Conservation (phyloP, 306 rosid genomes). For the Rosa persica region DNA sequence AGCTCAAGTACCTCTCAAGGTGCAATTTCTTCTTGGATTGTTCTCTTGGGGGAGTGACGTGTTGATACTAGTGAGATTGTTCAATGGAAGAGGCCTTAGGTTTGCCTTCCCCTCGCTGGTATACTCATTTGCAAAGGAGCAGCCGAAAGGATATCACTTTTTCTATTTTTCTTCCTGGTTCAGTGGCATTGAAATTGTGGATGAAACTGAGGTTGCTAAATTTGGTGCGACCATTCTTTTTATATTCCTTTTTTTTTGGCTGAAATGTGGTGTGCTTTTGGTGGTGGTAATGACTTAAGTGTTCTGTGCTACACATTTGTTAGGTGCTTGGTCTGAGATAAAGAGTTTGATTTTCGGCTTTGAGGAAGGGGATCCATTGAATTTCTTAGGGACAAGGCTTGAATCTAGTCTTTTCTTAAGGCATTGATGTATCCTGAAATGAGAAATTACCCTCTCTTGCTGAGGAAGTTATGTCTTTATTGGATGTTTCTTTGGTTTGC, state of each 20-base stretch:
- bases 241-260: neutral
- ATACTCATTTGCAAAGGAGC: neutral
- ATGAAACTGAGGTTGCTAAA: neutral
- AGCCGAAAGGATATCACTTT: neutral
- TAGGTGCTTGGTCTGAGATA: neutral
- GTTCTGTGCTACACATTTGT: neutral
- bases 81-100: neutral
- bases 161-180: neutral
- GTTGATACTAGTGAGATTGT: neutral
- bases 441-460: neutral
- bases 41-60: neutral
- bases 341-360: neutral
- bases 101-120: neutral
- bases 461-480: neutral
- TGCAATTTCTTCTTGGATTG: neutral
- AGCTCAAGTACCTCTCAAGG: neutral
- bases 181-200: neutral
- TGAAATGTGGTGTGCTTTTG: neutral
- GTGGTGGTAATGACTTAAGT: neutral
- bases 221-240: neutral
- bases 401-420: neutral
- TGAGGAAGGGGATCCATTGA: neutral
- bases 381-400: neutral
- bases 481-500: neutral
- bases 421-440: neutral